Evolutionary conservation across 2,329 filamentous ascomycete species (phyloP).

Genomic region (Curvularia spicifera): DNA sequence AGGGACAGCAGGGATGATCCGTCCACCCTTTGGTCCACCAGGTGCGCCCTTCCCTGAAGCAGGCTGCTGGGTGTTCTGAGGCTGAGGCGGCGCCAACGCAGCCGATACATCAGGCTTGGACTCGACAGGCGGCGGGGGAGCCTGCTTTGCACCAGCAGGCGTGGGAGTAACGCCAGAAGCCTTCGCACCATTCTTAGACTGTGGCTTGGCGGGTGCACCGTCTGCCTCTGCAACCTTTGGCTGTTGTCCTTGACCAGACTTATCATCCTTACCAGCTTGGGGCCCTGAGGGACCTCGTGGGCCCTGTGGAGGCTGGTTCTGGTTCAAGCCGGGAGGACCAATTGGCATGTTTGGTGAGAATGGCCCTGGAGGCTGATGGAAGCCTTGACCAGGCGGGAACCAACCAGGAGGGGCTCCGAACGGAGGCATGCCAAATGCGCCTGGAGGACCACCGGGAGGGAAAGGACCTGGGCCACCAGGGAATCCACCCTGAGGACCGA

Average conservation of each 20-base stretch:
- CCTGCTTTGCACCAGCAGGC: conserved; percentile 54
- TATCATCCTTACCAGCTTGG: conserved; percentile 37
- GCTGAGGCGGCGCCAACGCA: conserved; percentile 60
- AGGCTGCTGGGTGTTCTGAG: conserved; percentile 42
- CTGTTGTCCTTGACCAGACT: conserved; percentile 32
- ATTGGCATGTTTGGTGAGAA: conserved; percentile 67
- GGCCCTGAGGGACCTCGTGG: conserved; percentile 45
- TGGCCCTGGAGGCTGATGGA: conserved; percentile 70
- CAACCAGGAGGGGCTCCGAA: conserved; percentile 76
- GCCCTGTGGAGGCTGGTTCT: conserved; percentile 49
- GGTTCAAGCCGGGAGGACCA: conserved; percentile 60
- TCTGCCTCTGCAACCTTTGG: conserved; percentile 54
- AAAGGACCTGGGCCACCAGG: conserved; percentile 52
- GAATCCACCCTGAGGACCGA: conserved; percentile 56
- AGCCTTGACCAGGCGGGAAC: conserved; percentile 79
- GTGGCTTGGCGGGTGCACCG: conserved; percentile 54
- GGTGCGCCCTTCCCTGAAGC: conserved; percentile 48
- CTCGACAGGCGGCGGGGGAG: conserved; percentile 69
- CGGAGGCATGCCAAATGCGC: conserved; percentile 71
- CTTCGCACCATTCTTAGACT: conserved; percentile 62
- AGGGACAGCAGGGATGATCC: conserved; percentile 71
- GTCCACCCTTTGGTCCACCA: conserved; percentile 55
- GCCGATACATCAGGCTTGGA: conserved; percentile 70
- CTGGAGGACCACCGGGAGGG: conserved; percentile 54
- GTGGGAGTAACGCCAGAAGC: conserved; percentile 32